Evolutionary conservation across 2,329 filamentous ascomycete species (phyloP), one percentile per base, ranked within the genome.

Genomic region (Colletotrichum gigasporum): DNA sequence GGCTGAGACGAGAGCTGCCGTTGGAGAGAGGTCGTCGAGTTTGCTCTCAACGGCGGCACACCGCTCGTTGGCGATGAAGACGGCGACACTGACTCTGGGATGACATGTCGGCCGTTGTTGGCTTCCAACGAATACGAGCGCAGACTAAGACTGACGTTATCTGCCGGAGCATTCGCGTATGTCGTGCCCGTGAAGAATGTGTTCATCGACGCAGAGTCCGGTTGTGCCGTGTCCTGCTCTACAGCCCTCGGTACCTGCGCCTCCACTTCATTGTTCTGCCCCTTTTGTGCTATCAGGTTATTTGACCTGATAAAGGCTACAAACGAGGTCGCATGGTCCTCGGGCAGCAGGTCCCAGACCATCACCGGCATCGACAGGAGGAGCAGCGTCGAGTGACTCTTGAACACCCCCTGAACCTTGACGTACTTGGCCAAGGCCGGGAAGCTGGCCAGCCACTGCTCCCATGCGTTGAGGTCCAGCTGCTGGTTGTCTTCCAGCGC

Each of bases 371-470:
- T 77, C 0, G 86, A 88, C 3, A 88, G 73, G 6, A 88, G 73
- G 5, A 89, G 78, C 41, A 88, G 73, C 0, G 84, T 88, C 0
- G 86, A 88, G 68, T 88, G 85, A 51, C 86, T 88, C 69, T 86
- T 87, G 73, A 88, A 89, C 1, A 87, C 80, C 8, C 85, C 86
- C 69, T 89, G 85, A 5, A 89, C 82, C 69, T 87, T 87, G 72
- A 87, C 85, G 66, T 87, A 85, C 68, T 85, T 87, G 41, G 85
- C 85, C 58, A 88, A 75, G 2, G 84, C 82, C 0, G 86, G 86
- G 65, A 88, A 87, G 16, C 78, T 80, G 26, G 78, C 74, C 3
- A 88, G 77, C 85, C 86, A 88, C 57, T 82, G 79, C 69, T 87
- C 82, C 85, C 86, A 88, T 4, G 84, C 84, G 59, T 84, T 81